Base-by-base conservation (phyloP, 805 yeast genomes). In the Cyberlindnera mrakii region DNA sequence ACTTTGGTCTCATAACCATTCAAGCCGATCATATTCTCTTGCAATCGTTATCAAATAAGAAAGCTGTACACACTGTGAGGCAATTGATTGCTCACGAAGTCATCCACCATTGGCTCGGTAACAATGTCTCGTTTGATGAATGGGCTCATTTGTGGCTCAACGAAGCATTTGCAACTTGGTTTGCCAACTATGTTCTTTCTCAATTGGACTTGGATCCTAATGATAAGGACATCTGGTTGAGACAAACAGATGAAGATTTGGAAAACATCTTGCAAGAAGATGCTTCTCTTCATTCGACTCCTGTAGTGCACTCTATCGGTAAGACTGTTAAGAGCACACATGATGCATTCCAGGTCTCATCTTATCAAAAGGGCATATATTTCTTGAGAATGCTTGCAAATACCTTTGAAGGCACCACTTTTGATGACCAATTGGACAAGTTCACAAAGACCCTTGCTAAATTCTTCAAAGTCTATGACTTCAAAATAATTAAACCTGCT, bases 71-170 rank as follows among this genome's bases (percentile, higher is more conserved):
- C 32, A 67, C 66, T 47, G 54, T 78, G 19, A 64, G 75, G 47
- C 83, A 80, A 53, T 68, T 85, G 36, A 55, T 85, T 8, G 78
- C 77, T 2, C 95, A 85, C 58, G 90, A 85, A 55, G 54, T 85
- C 48, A 79, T 83, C 25, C 95, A 85, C 58, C 91, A 85, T 63
- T 85, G 88, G 87, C 61, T 85, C 44, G 95, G 93, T 8, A 78
- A 85, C 50, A 66, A 70, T 50, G 71, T 83, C 3, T 68, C 85
- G 1, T 82, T 83, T 53, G 83, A 80, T 40, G 74, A 77, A 16
- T 85, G 87, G 82, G 74, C 72, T 40, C 70, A 74, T 53, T 63
- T 85, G 32, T 84, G 93, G 90, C 64, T 85, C 43, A 82, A 83
- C 53, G 95, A 85, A 63, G 66, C 85, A 3, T 81, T 85, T 63